Evolutionary conservation across 495 filamentous ascomycete genomes (phyloP).

Genomic region (Margaritispora aquatica): DNA sequence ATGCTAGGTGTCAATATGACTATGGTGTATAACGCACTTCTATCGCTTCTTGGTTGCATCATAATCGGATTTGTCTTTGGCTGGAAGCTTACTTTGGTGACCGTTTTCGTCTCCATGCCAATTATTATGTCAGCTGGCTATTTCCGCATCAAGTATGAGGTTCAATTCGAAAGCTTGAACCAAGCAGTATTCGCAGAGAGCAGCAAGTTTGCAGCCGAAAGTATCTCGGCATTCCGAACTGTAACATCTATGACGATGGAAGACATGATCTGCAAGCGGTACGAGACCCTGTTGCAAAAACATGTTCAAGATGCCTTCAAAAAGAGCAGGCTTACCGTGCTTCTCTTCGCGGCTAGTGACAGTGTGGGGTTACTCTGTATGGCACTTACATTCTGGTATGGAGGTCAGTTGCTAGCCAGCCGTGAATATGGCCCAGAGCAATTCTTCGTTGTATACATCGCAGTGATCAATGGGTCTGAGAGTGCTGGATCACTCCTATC

Average conservation of each 20-base stretch:
- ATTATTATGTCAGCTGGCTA: constrained; percentile 44
- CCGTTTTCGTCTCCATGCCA: constrained; percentile 42
- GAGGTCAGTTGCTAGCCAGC: constrained; percentile 21
- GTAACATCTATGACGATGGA: constrained; percentile 51
- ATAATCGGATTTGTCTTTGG: constrained; percentile 48
- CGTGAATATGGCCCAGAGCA: constrained; percentile 23
- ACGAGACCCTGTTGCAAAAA: constrained; percentile 40
- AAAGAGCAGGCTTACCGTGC: constrained; percentile 42
- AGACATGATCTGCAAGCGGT: constrained; percentile 40
- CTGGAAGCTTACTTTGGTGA: constrained; percentile 47
- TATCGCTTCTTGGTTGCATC: constrained; percentile 42
- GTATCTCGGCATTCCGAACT: constrained; percentile 48
- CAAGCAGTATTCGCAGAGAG: constrained; percentile 46
- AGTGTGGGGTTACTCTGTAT: constrained; percentile 46
- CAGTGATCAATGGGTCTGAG: constrained; percentile 28
- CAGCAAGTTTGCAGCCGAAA: constrained; percentile 51
- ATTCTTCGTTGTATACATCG: constrained; percentile 31
- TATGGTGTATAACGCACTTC: constrained; percentile 41
- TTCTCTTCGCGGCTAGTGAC: constrained; percentile 45
- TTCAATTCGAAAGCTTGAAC: constrained; percentile 45
- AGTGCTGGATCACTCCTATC: constrained; percentile 17
- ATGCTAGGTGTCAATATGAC: constrained; percentile 50
- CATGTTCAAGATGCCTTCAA: constrained; percentile 46
- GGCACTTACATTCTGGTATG: constrained; percentile 54
- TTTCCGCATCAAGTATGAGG: constrained; percentile 45